A percentile compares a stretch with the other conserved stretches of the same genome.
Evolutionary conservation across 176 grass and related monocot genomes (phyloP).

Genomic region (Phragmites australis): DNA sequence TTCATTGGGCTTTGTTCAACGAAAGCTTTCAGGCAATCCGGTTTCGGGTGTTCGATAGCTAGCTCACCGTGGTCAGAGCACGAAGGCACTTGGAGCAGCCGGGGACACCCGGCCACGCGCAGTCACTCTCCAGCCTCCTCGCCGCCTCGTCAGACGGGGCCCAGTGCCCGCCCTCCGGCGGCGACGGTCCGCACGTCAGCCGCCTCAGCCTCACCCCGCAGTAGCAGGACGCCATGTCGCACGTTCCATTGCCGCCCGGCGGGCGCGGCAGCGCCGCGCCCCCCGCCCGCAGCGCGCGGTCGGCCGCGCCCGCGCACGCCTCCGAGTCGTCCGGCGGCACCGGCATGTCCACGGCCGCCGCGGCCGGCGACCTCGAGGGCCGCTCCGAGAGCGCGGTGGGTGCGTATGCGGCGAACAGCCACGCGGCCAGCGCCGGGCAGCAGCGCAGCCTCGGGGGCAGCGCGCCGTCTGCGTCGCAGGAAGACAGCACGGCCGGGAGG

Average conservation of each 20-base stretch:
- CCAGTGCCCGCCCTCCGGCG: conserved; percentile 43
- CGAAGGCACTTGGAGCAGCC: conserved; percentile 78
- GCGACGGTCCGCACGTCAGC: conserved; percentile 46
- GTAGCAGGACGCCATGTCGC: conserved; percentile 81
- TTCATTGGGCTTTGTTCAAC: neutral
- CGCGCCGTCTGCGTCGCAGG: conserved; percentile 39
- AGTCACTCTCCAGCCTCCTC: conserved; percentile 55
- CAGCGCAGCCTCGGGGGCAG: conserved; percentile 56
- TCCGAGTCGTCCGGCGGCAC: conserved; percentile 72
- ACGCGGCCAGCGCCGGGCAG: conserved; percentile 85
- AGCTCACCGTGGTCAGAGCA: conserved; percentile 67
- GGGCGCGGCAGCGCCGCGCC: conserved; percentile 51
- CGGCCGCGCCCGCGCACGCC: conserved; percentile 55
- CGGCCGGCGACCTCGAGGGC: neutral
- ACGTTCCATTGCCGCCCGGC: conserved; percentile 61
- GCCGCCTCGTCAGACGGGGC: conserved; percentile 23
- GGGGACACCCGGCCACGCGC: conserved; percentile 49
- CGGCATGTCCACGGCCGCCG: conserved; percentile 57
- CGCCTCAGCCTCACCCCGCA: conserved; percentile 75
- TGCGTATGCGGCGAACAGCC: conserved; percentile 85
- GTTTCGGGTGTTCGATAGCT: neutral
- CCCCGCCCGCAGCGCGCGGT: conserved; percentile 56
- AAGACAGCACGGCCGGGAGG: conserved; percentile 56
- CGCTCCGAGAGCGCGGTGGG: conserved; percentile 52
- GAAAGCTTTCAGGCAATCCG: neutral